A percentile compares a stretch with the other conserved stretches of the same genome.
phyloP scores from a whole-genome alignment of 345 rosid genomes.

The Psidium friedrichsthalianum region DNA sequence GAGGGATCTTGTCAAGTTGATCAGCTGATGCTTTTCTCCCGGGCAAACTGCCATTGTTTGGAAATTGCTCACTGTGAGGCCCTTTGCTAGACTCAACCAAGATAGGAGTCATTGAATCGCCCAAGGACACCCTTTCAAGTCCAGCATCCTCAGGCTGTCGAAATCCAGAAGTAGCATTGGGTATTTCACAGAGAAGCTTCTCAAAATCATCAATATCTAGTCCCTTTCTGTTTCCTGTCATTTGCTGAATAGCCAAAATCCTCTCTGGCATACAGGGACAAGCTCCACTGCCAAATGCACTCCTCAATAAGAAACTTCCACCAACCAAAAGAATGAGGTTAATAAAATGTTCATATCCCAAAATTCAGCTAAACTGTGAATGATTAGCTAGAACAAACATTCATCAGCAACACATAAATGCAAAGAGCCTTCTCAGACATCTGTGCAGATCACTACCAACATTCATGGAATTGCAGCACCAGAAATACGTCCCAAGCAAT shows the following conservation, averaged over 20 bases:
- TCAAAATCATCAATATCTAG: constrained; percentile 63
- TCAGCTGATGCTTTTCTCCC: constrained; percentile 8
- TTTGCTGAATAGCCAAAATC: constrained; percentile 7
- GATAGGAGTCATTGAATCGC: constrained; percentile 13
- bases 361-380: not conserved
- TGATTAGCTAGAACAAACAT: not conserved
- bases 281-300: constrained; percentile 1
- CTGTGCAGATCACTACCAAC: not conserved
- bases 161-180: constrained; percentile 55
- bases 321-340: not conserved
- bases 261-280: constrained; percentile 2
- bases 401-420: not conserved
- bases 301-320: not conserved
- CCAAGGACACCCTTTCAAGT: constrained; percentile 10
- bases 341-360: not conserved
- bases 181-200: constrained; percentile 75
- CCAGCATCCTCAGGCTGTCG: constrained; percentile 29
- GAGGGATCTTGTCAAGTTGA: constrained; percentile 18
- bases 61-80: constrained; percentile 13
- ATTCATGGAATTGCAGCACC: not conserved
- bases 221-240: constrained; percentile 50
- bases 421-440: not conserved
- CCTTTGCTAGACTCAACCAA: constrained; percentile 27
- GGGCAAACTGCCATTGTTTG: constrained; percentile 15
- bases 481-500: not conserved